Percentiles rank a stretch among this genome's conserved stretches.
Conservation (phyloP, 192 early-diverging fungal genomes). For the Coemansia sp. region DNA sequence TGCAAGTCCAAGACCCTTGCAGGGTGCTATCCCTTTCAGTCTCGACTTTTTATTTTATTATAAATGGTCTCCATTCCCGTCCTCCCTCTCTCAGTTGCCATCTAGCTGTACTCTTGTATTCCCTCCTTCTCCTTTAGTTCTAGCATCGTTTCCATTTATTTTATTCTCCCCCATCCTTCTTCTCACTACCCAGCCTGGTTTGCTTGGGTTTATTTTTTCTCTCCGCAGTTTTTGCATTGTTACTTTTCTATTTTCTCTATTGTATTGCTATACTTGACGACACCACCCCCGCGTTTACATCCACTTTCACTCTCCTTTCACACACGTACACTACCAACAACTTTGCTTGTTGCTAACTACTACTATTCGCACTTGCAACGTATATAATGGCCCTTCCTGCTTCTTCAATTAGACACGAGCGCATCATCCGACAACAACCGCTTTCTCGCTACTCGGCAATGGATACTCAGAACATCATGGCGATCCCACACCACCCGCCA, state of each 20-base stretch:
- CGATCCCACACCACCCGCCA: slow-evolving; percentile 50
- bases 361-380: neutral
- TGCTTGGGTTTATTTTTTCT: slow-evolving; percentile 5
- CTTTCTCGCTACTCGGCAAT: slow-evolving; percentile 6
- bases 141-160: neutral
- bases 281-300: neutral
- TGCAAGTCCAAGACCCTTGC: slow-evolving; percentile 6
- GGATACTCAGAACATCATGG: slow-evolving; percentile 40
- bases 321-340: neutral
- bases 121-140: neutral
- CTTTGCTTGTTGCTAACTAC: neutral
- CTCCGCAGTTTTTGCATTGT: slow-evolving; percentile 4
- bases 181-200: neutral
- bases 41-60: neutral
- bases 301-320: neutral
- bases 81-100: neutral
- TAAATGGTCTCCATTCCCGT: neutral
- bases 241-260: neutral
- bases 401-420: slow-evolving; percentile 6
- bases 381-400: neutral
- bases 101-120: neutral
- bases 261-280: neutral
- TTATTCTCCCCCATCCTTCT: neutral
- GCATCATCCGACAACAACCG: neutral
- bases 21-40: neutral